A percentile compares a stretch with the other conserved stretches of the same genome.
phyloP scores from a whole-genome alignment of 106 monocot species.

The Phalaenopsis aphrodite region DNA sequence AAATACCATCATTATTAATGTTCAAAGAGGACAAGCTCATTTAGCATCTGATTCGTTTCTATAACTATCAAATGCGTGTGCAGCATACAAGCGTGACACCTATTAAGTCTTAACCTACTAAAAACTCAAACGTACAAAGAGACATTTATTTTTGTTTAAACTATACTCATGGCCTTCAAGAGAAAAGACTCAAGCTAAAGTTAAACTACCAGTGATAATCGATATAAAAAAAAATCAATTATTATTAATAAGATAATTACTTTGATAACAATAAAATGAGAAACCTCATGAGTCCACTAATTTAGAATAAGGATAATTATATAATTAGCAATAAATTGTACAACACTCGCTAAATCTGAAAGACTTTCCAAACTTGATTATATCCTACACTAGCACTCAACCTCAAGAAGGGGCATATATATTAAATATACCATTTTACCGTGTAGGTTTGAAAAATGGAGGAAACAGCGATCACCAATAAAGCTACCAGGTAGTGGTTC shows the following conservation, averaged over 20 bases:
- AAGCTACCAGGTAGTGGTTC: not conserved
- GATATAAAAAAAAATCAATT: not conserved
- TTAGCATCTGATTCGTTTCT: not conserved
- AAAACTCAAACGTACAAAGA: not conserved
- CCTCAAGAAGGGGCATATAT: not conserved
- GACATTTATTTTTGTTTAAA: not conserved
- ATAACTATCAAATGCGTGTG: not conserved
- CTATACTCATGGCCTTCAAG: not conserved
- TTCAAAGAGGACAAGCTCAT: not conserved
- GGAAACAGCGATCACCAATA: not conserved
- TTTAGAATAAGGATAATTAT: not conserved
- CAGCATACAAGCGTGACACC: not conserved
- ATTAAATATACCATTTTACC: not conserved
- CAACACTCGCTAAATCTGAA: not conserved
- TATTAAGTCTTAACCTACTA: not conserved
- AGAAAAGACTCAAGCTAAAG: not conserved
- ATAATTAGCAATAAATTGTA: not conserved
- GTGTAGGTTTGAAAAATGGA: not conserved
- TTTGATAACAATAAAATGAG: not conserved
- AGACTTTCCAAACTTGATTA: not conserved
- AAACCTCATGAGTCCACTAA: not conserved
- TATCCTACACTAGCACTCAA: not conserved
- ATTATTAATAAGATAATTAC: not conserved
- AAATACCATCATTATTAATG: not conserved
- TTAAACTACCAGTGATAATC: not conserved